These are phyloP conservation scores for Globisporangium paddicum DNA, from an alignment of 352 stramenopile species.

Conservation along the genomic window DNA sequence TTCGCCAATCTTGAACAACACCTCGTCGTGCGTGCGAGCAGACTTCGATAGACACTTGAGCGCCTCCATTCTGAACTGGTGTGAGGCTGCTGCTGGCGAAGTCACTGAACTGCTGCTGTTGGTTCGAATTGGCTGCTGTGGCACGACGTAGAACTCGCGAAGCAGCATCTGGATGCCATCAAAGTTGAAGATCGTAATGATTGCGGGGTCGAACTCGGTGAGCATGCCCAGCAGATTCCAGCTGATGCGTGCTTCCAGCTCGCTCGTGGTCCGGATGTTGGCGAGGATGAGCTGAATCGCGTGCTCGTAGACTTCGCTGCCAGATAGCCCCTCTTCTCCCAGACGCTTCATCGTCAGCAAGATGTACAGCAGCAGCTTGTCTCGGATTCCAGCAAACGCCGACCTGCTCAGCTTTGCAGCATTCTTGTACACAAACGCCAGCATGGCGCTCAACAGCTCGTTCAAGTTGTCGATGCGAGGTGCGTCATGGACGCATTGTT, in stretches of 20 bases:
- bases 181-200: constrained; percentile 60
- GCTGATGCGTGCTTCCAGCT: constrained; percentile 35
- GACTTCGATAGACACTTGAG: constrained; percentile 66
- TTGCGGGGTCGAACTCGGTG: constrained; percentile 45
- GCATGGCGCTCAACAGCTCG: constrained; percentile 29
- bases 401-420: constrained; percentile 24
- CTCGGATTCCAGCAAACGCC: constrained; percentile 19
- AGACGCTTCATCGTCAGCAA: constrained; percentile 52
- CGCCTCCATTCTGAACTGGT: constrained; percentile 35
- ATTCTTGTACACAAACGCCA: constrained; percentile 40
- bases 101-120: constrained; percentile 5
- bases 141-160: constrained; percentile 32
- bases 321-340: constrained; percentile 42
- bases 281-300: constrained; percentile 49
- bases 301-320: constrained; percentile 44
- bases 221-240: constrained; percentile 56
- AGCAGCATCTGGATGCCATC: constrained; percentile 53
- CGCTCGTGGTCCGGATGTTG: constrained; percentile 26
- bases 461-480: constrained; percentile 25
- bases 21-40: constrained; percentile 47
- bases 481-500: constrained; percentile 17
- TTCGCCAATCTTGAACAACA: constrained; percentile 61
- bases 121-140: constrained; percentile 14
- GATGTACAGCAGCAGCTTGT: constrained; percentile 44
- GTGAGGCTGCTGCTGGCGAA: constrained; percentile 9